Evolutionary conservation across 192 early-diverging fungal species (phyloP).

Genomic region (Lobosporangium transversale): DNA sequence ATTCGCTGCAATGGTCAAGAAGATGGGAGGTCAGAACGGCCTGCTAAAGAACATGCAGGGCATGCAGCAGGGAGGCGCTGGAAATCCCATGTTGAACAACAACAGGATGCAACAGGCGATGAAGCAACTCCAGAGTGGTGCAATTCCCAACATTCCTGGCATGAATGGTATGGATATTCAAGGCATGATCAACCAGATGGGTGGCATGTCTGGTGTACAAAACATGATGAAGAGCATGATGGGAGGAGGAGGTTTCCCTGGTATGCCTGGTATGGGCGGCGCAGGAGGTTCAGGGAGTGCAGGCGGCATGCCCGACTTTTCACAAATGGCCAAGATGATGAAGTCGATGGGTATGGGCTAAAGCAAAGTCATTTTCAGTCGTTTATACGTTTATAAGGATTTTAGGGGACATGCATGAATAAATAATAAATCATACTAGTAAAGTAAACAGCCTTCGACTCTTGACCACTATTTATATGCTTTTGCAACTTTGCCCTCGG

Average conservation of each 20-base stretch:
- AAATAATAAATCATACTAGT: too few relatives aligned
- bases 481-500: too few relatives aligned
- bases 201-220: conserved; percentile 77
- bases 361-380: not conserved
- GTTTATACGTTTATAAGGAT: too few relatives aligned
- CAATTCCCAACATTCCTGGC: conserved; percentile 44
- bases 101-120: conserved; percentile 43
- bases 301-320: conserved; percentile 68
- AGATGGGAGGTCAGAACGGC: conserved; percentile 91
- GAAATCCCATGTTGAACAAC: conserved; percentile 31
- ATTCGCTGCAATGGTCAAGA: conserved; percentile 91
- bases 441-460: too few relatives aligned
- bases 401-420: too few relatives aligned
- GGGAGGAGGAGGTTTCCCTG: conserved; percentile 25
- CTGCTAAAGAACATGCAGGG: conserved; percentile 72
- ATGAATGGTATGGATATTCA: conserved; percentile 70
- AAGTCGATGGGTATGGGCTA: conserved; percentile 68
- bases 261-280: conserved; percentile 28
- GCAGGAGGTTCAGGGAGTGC: conserved; percentile 3
- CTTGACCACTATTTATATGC: too few relatives aligned
- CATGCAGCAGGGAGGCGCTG: conserved; percentile 41
- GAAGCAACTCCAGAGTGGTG: conserved; percentile 58
- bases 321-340: conserved; percentile 82
- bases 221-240: conserved; percentile 69
- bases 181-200: conserved; percentile 77